Percentiles rank a stretch among this genome's conserved stretches.
These are phyloP conservation scores for Babesia sp. DNA, from an alignment of 169 alveolate species.

Conservation along the genomic window DNA sequence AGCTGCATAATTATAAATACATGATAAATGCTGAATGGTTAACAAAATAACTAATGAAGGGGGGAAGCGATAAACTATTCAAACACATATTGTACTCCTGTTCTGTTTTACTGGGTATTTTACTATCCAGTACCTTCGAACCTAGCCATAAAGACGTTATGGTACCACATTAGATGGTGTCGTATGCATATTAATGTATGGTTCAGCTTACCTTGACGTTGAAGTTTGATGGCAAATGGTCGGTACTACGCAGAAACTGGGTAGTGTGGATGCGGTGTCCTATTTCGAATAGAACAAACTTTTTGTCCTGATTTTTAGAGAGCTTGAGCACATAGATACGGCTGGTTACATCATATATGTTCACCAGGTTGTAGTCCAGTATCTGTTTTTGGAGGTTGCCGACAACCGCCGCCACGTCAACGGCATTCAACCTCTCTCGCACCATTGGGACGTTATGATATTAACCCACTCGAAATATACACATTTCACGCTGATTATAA, in stretches of 20 bases:
- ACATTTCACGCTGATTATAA: background rate
- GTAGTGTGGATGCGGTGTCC: conserved; percentile 78
- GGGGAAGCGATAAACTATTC: background rate
- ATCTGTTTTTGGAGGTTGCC: conserved; percentile 57
- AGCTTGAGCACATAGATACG: conserved; percentile 73
- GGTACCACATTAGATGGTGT: too few relatives aligned
- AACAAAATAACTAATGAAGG: too few relatives aligned
- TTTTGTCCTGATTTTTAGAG: conserved; percentile 74
- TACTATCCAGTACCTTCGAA: too few relatives aligned
- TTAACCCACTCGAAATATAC: background rate
- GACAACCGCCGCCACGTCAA: conserved; percentile 73
- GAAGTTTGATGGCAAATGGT: conserved; percentile 76
- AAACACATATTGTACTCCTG: background rate
- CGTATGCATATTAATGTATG: too few relatives aligned
- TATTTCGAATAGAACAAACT: conserved; percentile 71
- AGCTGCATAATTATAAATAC: conserved; percentile 26
- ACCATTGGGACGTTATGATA: conserved; percentile 47
- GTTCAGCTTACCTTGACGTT: conserved; percentile 73
- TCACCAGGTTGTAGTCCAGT: conserved; percentile 68
- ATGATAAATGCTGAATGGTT: too few relatives aligned
- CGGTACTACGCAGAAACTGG: conserved; percentile 70
- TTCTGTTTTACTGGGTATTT: too few relatives aligned
- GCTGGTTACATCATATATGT: conserved; percentile 76
- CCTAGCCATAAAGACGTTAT: too few relatives aligned
- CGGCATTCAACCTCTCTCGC: conserved; percentile 75